These are phyloP conservation scores for Alternaria sp. DNA, from an alignment of 2,329 filamentous ascomycete species.

Conservation along the genomic window DNA sequence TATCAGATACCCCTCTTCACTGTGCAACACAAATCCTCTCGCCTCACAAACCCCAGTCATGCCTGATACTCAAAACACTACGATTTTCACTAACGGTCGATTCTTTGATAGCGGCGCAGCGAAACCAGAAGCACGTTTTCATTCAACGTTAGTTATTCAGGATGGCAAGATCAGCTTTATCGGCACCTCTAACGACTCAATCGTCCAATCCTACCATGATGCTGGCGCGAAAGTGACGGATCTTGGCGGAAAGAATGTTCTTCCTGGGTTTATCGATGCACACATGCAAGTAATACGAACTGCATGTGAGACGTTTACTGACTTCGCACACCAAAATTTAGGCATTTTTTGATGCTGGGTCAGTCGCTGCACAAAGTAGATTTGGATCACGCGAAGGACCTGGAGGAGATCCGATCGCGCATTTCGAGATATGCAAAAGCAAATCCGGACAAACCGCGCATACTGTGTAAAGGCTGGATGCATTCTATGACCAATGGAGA, in stretches of 20 bases:
- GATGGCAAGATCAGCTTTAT: conserved; percentile 55
- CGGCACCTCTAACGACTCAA: conserved; percentile 38
- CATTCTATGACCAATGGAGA: conserved; percentile 63
- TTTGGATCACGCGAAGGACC: conserved; percentile 57
- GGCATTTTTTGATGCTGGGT: conserved; percentile 62
- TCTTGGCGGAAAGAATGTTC: conserved; percentile 52
- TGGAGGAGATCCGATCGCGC: conserved; percentile 60
- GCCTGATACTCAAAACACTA: conserved; percentile 18
- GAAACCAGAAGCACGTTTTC: conserved; percentile 16
- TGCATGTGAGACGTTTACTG: neutral
- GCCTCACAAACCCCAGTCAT: conserved; percentile 15
- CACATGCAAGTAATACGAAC: conserved; percentile 56
- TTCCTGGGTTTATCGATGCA: conserved; percentile 66
- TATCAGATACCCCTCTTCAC: conserved; percentile 23
- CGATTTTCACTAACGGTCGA: conserved; percentile 41
- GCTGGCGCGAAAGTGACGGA: conserved; percentile 41
- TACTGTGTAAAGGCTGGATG: conserved; percentile 66
- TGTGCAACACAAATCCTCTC: neutral
- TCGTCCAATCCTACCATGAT: conserved; percentile 40
- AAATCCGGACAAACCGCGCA: conserved; percentile 58
- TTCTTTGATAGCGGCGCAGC: conserved; percentile 32
- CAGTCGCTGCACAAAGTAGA: conserved; percentile 63
- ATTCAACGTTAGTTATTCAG: conserved; percentile 52
- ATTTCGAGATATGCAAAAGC: conserved; percentile 58
- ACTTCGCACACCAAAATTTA: neutral